phyloP scores from a whole-genome alignment of 2,329 filamentous ascomycete species.

The Juglanconis sp. region DNA sequence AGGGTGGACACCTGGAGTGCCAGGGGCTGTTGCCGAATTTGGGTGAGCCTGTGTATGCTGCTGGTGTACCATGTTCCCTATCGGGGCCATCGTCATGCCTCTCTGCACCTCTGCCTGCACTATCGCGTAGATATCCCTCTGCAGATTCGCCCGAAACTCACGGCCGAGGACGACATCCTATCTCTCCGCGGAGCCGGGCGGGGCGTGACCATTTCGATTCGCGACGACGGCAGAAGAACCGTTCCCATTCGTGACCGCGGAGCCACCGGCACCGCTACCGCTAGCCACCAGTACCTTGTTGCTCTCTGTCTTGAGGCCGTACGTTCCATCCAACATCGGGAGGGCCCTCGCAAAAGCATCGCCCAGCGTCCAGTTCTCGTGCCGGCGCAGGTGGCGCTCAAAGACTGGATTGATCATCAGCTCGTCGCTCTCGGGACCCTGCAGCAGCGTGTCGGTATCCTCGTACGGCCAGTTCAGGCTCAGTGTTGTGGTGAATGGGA shows the following conservation, averaged over 20 bases:
- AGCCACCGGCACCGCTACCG: background rate
- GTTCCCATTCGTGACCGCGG: background rate
- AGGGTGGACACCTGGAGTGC: too few species aligned
- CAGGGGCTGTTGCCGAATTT: too few species aligned
- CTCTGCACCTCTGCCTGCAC: too few species aligned
- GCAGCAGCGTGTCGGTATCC: constrained; percentile 64
- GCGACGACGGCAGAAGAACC: background rate
- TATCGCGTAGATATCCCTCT: too few species aligned
- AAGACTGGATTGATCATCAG: constrained; percentile 83
- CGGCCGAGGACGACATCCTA: background rate
- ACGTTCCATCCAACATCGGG: constrained; percentile 51
- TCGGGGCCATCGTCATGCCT: too few species aligned
- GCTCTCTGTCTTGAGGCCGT: constrained; percentile 30
- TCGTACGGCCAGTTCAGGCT: constrained; percentile 84
- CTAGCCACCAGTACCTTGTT: background rate
- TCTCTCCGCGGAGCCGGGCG: background rate
- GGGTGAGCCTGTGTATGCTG: too few species aligned
- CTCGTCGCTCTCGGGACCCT: constrained; percentile 57
- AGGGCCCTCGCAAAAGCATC: constrained; percentile 63
- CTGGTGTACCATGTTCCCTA: too few species aligned
- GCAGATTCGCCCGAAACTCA: too few species aligned
- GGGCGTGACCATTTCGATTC: background rate
- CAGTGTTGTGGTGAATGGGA: constrained; percentile 74
- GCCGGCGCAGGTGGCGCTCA: constrained; percentile 70
- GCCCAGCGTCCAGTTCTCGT: constrained; percentile 81